A percentile compares a stretch with the other conserved stretches of the same genome.
Evolutionary conservation across 208 protist species (phyloP).

Genomic region (Trichomonas tenax): DNA sequence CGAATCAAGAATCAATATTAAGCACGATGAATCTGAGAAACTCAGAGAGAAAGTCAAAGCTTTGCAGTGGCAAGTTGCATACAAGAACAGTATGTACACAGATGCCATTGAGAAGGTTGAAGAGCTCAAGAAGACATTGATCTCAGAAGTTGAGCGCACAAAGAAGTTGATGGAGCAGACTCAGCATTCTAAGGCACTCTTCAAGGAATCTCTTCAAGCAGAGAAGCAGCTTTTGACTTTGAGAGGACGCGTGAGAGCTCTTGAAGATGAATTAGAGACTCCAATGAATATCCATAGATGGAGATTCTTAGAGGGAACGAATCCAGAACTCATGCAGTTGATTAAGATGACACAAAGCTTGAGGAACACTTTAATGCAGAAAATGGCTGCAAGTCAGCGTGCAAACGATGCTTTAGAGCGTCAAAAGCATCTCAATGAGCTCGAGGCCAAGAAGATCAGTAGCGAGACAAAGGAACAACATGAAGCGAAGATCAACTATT

Average conservation of each 20-base stretch:
- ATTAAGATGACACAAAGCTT: not conserved
- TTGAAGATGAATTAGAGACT: not conserved
- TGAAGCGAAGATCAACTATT: not conserved
- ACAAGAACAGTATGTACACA: not conserved
- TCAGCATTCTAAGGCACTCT: not conserved
- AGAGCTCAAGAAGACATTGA: not conserved
- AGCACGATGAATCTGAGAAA: not conserved
- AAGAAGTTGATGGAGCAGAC: not conserved
- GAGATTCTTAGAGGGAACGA: not conserved
- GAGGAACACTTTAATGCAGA: not conserved
- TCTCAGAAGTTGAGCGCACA: not conserved
- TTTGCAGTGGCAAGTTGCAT: not conserved
- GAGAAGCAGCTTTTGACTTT: not conserved
- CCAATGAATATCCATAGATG: not conserved
- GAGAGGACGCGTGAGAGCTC: not conserved
- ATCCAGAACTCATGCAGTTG: not conserved
- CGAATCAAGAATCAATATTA: not conserved
- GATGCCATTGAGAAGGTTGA: not conserved
- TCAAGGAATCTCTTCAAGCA: not conserved
- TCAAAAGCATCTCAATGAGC: not conserved
- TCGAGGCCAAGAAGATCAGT: not conserved
- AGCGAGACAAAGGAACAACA: not conserved
- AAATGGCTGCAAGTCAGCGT: not conserved
- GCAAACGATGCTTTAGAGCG: not conserved
- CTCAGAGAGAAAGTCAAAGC: not conserved